These are phyloP conservation scores for Cystobasidium slooffiae DNA, from an alignment of 1,284 basidiomycete genomes.

Conservation along the genomic window DNA sequence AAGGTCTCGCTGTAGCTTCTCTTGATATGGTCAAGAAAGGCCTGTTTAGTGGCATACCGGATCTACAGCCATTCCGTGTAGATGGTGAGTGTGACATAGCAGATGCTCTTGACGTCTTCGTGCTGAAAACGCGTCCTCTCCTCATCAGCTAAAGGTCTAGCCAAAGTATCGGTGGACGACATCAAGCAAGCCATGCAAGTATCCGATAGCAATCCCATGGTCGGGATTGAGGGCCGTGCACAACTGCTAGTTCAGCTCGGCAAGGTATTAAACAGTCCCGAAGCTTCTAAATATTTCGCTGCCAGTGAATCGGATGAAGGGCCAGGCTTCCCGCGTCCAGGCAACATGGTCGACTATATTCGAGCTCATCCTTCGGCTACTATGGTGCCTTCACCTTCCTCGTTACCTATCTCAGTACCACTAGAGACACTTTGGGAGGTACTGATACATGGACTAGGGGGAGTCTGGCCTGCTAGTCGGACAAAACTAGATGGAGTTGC, in stretches of 20 bases:
- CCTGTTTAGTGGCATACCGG: conserved; percentile 72
- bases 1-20: conserved; percentile 90
- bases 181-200: conserved; percentile 81
- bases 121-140: neutral
- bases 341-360: conserved; percentile 72
- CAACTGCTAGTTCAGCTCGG: conserved; percentile 74
- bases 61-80: conserved; percentile 69
- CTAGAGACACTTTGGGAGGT: conserved; percentile 72
- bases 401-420: conserved; percentile 55
- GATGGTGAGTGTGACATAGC: conserved; percentile 66
- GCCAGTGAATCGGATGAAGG: conserved; percentile 59
- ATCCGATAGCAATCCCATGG: conserved; percentile 75
- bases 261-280: conserved; percentile 64
- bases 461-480: conserved; percentile 87
- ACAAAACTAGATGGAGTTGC: conserved; percentile 68
- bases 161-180: conserved; percentile 67
- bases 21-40: conserved; percentile 85
- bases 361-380: conserved; percentile 55
- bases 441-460: conserved; percentile 78
- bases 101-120: neutral
- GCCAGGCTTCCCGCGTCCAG: conserved; percentile 64
- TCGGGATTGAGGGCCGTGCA: conserved; percentile 84
- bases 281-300: conserved; percentile 68
- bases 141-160: conserved; percentile 70
- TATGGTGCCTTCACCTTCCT: conserved; percentile 63